These are phyloP conservation scores for Ophiorrhiza pumila DNA, from an alignment of 257 asterid genomes.

Conservation along the genomic window DNA sequence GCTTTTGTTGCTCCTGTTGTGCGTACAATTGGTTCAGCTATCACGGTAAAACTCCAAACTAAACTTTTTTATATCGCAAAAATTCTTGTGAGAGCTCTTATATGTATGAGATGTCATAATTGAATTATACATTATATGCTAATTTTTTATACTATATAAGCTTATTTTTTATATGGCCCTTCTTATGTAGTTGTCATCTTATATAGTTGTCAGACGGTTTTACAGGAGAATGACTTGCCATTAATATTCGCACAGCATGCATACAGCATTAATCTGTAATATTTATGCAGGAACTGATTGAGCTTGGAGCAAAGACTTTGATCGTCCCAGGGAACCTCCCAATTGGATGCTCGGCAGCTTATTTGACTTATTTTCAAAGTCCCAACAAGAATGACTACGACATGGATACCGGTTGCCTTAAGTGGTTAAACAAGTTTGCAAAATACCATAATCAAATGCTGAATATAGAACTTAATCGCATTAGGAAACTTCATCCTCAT, in stretches of 20 bases:
- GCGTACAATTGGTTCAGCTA: neutral
- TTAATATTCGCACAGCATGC: too few species aligned
- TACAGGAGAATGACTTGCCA: too few species aligned
- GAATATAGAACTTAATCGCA: slow-evolving; percentile 22
- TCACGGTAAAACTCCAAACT: neutral
- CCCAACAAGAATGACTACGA: slow-evolving; percentile 29
- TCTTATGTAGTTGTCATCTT: too few species aligned
- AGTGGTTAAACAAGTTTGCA: slow-evolving; percentile 39
- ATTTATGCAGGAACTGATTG: slow-evolving; percentile 38
- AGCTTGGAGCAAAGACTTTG: slow-evolving; percentile 41
- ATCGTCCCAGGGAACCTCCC: slow-evolving; percentile 53
- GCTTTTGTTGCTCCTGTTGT: neutral
- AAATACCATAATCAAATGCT: slow-evolving; percentile 34
- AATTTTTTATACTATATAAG: too few species aligned
- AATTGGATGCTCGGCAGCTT: slow-evolving; percentile 38
- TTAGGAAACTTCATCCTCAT: slow-evolving; percentile 28
- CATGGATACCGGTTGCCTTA: slow-evolving; percentile 37
- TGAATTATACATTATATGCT: too few species aligned
- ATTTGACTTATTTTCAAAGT: slow-evolving; percentile 27
- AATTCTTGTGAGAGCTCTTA: too few species aligned
- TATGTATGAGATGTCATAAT: too few species aligned
- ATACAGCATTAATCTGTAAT: neutral
- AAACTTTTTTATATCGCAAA: too few species aligned
- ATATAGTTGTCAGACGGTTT: too few species aligned
- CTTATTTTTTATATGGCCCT: too few species aligned